Base-by-base conservation (phyloP, 192 early-diverging fungal species). In the Coemansia sp. region DNA sequence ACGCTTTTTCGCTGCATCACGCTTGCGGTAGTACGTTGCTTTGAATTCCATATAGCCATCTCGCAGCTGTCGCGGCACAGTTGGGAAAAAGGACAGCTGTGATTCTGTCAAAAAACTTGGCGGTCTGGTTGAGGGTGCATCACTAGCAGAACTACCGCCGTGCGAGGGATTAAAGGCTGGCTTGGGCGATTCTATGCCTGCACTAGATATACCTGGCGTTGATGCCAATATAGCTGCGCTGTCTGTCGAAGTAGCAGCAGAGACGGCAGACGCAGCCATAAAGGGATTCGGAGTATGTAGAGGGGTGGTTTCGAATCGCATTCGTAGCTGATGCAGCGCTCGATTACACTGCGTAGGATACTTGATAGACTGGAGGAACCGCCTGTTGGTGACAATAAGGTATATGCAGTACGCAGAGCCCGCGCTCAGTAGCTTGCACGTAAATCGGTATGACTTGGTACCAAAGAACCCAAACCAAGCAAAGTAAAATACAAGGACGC, bases 361-460 rank as follows among this genome's bases (percentile, higher is more conserved):
- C 42, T 78, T 78, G 42, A 84, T 67, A 7, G 81, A 78, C 39
- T 84, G 81, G 64, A 84, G 66, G 39, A 84, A 84, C 37, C 75
- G 72, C 7, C 68, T 66, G 70, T 84, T 84, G 5, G 70, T 84
- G 21, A 73, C 68, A 46, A 84, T 84, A 29, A 78, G 81, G 34
- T 84, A 84, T 25, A 77, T 84, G 70, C 81, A 84, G 70, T 84
- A 84, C 7, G 73, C 81, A 11, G 81, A 84, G 34, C 81, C 81
- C 4, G 70, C 76, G 50, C 81, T 84, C 27, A 84, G 70, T 2
- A 84, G 70, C 70, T 76, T 84, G 62, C 81, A 84, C 4, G 76
- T 76, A 38, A 78, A 68, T 31, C 76, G 69, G 66, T 84, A 84
- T 32, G 70, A 60, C 25, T 67, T 69, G 23, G 81, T 76, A 21